These are phyloP conservation scores for Multifurca ochricompacta DNA, from an alignment of 768 basidiomycete species.

Conservation along the genomic window DNA sequence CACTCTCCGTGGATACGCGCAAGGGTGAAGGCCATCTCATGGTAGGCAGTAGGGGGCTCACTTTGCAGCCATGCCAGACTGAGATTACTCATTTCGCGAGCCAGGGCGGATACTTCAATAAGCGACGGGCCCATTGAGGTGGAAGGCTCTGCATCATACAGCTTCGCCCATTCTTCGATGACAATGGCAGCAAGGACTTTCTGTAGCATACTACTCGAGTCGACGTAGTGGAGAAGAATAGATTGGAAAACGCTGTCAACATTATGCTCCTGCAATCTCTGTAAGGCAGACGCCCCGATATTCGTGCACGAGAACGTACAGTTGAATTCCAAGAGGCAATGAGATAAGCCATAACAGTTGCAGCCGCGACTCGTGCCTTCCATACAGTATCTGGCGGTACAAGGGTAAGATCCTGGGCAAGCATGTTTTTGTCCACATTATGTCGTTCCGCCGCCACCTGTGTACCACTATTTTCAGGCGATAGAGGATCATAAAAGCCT, in stretches of 20 bases:
- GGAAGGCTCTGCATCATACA: conserved; percentile 34
- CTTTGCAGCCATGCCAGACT: conserved; percentile 69
- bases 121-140: conserved; percentile 33
- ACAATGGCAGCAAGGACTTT: conserved; percentile 80
- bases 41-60: conserved; percentile 69
- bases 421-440: conserved; percentile 95
- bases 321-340: conserved; percentile 59
- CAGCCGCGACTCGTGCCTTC: conserved; percentile 70
- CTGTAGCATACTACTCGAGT: conserved; percentile 87
- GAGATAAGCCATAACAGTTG: conserved; percentile 67
- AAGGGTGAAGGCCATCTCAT: conserved; percentile 83
- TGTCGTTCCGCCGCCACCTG: conserved; percentile 55
- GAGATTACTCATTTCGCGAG: conserved; percentile 58
- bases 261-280: conserved; percentile 26
- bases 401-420: conserved; percentile 81
- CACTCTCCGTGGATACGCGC: conserved; percentile 77
- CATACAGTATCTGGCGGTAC: conserved; percentile 69
- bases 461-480: conserved; percentile 41
- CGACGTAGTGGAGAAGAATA: conserved; percentile 70
- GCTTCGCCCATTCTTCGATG: conserved; percentile 85
- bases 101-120: conserved; percentile 50
- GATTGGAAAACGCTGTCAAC: conserved; percentile 66
- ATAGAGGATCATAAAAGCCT: conserved; percentile 57
- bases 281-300: conserved; percentile 2
- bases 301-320: conserved; percentile 32